Conservation (phyloP, 768 basidiomycete genomes). For the Neoboletus brunneissimus region DNA sequence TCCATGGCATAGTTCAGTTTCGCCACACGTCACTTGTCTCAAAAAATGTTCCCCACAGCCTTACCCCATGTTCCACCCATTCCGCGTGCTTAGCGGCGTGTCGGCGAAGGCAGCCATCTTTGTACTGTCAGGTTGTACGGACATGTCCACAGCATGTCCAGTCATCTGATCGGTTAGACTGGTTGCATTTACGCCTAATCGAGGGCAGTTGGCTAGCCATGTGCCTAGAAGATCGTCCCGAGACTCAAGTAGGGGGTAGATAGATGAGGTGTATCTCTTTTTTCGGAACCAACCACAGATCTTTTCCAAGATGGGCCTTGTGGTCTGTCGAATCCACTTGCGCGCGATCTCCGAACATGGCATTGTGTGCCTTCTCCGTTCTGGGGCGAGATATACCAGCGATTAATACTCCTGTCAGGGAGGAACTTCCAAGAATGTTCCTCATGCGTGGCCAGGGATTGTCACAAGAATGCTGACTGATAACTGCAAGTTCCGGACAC, state of each 20-base stretch:
- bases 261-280: background rate
- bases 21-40: constrained; percentile 5
- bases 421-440: background rate
- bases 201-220: constrained; percentile 12
- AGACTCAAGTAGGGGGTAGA: background rate
- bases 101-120: constrained; percentile 22
- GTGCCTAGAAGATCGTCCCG: constrained; percentile 13
- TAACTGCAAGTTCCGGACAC: constrained; percentile 8
- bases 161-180: constrained; percentile 5
- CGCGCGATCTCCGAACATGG: constrained; percentile 6
- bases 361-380: constrained; percentile 1
- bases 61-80: constrained; percentile 29
- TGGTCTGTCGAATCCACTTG: background rate
- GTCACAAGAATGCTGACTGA: constrained; percentile 4
- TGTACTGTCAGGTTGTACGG: constrained; percentile 17
- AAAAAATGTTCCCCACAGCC: constrained; percentile 15
- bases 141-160: constrained; percentile 14
- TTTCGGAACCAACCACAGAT: constrained; percentile 1
- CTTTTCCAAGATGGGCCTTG: background rate
- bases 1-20: background rate
- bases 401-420: background rate
- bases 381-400: background rate
- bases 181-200: constrained; percentile 4
- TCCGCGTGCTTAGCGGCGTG: constrained; percentile 16
- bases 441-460: constrained; percentile 7